Evolutionary conservation across 192 early-diverging fungal species (phyloP), one percentile per base, ranked within the genome.

Genomic region (Diversispora epigaea): DNA sequence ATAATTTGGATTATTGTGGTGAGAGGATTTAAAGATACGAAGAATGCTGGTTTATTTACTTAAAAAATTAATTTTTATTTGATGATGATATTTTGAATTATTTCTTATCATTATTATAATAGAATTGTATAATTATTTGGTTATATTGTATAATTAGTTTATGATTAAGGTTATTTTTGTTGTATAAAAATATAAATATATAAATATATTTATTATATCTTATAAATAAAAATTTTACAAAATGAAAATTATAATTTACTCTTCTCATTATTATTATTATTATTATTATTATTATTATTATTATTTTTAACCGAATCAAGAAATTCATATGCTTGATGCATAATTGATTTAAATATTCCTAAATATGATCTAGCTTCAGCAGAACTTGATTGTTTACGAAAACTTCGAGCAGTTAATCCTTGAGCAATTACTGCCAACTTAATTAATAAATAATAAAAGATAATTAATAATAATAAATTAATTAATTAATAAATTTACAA

Each of bases 351-450:
- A 73, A 90, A 87, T n/a, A 81, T 41, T 17, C 40, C 25, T 8
- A 82, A 86, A 68, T 82, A 80, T 11, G 61, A 12, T 62, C 77
- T 75, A 17, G 88, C 88, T 61, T 86, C 66, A 25, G 82, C 84
- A 50, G 94, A 96, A 69, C 90, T 92, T 9, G 95, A 94, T 82
- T 98, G 96, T 71, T 92, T 91, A 73, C 89, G 86, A 0, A 89
- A 91, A 22, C 95, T 87, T 45, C 96, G 83, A 1, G 95, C 96
- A n/a, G 91, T 89, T 63, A 98, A 92, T 49, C 96, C 96, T 79
- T 96, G 94, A 64, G 86, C 76, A 75, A 95, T 94, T 15, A 95
- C 92, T 0, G 91, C 81, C 43, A 93, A 82, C 82, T 88, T 71
- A 41, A 77, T 4, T 50, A 66, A 21, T 12, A 22, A 46, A 19